These are phyloP conservation scores for Globisporangium emineosum DNA, from an alignment of 352 stramenopile genomes.

Conservation along the genomic window DNA sequence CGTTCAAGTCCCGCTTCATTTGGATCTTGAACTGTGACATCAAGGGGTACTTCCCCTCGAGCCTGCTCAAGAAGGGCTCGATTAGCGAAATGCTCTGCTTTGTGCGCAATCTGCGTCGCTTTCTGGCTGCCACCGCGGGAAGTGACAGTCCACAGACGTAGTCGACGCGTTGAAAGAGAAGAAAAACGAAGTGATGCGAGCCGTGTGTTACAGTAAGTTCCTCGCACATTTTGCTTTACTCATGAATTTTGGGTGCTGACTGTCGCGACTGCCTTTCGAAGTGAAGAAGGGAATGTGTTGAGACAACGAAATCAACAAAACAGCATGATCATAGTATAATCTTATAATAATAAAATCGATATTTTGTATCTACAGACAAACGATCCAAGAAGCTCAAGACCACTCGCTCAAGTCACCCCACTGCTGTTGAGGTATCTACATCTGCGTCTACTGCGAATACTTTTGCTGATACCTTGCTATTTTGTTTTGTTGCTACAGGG, in stretches of 20 bases:
- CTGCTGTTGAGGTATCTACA: neutral
- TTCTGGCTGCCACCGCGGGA: slow-evolving; percentile 52
- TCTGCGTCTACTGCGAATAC: slow-evolving; percentile 7
- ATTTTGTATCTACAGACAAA: slow-evolving; percentile 11
- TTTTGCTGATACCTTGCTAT: slow-evolving; percentile 10
- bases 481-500: slow-evolving; percentile 3
- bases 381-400: neutral
- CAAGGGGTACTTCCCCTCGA: slow-evolving; percentile 80
- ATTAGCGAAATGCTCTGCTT: slow-evolving; percentile 79
- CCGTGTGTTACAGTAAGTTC: slow-evolving; percentile 12
- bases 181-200: neutral
- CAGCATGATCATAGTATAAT: slow-evolving; percentile 12
- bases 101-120: slow-evolving; percentile 71
- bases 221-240: slow-evolving; percentile 3
- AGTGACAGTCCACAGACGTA: slow-evolving; percentile 29
- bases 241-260: slow-evolving; percentile 9
- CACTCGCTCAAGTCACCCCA: neutral
- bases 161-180: slow-evolving; percentile 14
- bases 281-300: slow-evolving; percentile 3
- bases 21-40: slow-evolving; percentile 87
- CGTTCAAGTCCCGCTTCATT: slow-evolving; percentile 75
- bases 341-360: slow-evolving; percentile 19
- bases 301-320: neutral
- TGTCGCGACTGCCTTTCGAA: slow-evolving; percentile 9
- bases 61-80: slow-evolving; percentile 76